Percentiles rank a stretch among this genome's conserved stretches.
Evolutionary conservation across 1,284 basidiomycete genomes (phyloP).

Genomic region (Kwoniella shivajii): DNA sequence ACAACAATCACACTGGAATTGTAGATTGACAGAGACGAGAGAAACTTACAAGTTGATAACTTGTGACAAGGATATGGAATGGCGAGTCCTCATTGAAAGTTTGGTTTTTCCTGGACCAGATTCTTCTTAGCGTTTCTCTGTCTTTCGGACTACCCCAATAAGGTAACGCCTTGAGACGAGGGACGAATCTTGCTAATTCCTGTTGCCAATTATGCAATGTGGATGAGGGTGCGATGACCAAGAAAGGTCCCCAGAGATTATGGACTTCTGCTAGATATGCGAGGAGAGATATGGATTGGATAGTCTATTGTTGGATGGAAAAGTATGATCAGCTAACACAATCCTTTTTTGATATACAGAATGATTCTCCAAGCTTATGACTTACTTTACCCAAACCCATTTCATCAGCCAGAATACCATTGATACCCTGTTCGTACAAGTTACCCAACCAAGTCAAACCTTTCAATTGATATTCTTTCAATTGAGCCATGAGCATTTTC

Average conservation of each 20-base stretch:
- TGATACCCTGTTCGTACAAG: constrained; percentile 98
- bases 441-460: constrained; percentile 98
- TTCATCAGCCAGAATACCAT: constrained; percentile 96
- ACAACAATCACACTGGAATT: not conserved
- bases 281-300: constrained; percentile 96
- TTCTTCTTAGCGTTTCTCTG: constrained; percentile 88
- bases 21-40: not conserved
- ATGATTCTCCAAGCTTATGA: constrained; percentile 1
- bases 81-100: constrained; percentile 94
- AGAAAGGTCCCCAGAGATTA: constrained; percentile 99
- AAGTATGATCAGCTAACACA: not conserved
- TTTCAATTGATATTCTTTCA: constrained; percentile 99
- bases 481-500: constrained; percentile 91
- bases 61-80: constrained; percentile 96
- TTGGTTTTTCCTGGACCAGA: constrained; percentile 98
- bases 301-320: constrained; percentile 84
- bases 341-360: not conserved
- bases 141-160: constrained; percentile 99
- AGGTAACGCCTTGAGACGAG: constrained; percentile 87
- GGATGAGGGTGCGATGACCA: constrained; percentile 98
- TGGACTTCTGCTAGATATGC: constrained; percentile 97
- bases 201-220: constrained; percentile 99
- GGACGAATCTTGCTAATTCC: constrained; percentile 94
- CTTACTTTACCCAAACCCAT: constrained; percentile 93
- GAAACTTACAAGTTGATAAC: constrained; percentile 84